A percentile compares a stretch with the other conserved stretches of the same genome.
Conservation (phyloP, 192 early-diverging fungal genomes). For the Linnemannia elongata region DNA sequence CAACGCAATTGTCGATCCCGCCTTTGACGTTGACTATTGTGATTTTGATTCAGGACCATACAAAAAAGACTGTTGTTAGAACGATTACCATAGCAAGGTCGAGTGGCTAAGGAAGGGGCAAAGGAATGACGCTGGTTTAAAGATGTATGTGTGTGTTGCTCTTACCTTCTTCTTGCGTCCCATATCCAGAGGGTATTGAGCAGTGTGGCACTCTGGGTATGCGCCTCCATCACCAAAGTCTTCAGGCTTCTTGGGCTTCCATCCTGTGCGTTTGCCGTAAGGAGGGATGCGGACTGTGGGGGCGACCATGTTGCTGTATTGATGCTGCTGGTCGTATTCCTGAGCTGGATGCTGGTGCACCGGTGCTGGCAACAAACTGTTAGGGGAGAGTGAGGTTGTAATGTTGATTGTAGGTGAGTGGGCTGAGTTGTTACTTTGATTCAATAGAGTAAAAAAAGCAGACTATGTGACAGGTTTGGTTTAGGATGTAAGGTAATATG, state of each 20-base stretch:
- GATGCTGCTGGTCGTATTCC: slow-evolving; percentile 30
- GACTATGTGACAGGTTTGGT: not conserved
- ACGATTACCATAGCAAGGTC: not conserved
- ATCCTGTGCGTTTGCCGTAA: slow-evolving; percentile 85
- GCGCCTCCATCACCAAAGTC: slow-evolving; percentile 99
- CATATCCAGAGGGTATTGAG: slow-evolving; percentile 97
- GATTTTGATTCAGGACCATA: not conserved
- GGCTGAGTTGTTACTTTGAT: not conserved
- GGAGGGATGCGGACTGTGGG: slow-evolving; percentile 66
- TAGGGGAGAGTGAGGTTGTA: not conserved
- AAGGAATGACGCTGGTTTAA: not conserved
- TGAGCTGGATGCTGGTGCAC: slow-evolving; percentile 50
- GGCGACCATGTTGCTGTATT: slow-evolving; percentile 27
- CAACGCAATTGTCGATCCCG: slow-evolving; percentile 80
- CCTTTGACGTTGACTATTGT: slow-evolving; percentile 45
- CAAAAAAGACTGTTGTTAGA: not conserved
- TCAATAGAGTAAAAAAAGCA: not conserved
- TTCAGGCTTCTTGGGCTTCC: slow-evolving; percentile 80
- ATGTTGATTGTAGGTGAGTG: not conserved
- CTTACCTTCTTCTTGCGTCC: slow-evolving; percentile 78
- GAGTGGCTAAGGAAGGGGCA: not conserved
- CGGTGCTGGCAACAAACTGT: slow-evolving; percentile 46
- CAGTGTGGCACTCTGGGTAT: slow-evolving; percentile 92
- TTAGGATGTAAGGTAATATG: not conserved
- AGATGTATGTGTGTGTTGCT: not conserved